Base-by-base conservation (phyloP, 2,329 filamentous ascomycete species). In the Helminthosporium solani region DNA sequence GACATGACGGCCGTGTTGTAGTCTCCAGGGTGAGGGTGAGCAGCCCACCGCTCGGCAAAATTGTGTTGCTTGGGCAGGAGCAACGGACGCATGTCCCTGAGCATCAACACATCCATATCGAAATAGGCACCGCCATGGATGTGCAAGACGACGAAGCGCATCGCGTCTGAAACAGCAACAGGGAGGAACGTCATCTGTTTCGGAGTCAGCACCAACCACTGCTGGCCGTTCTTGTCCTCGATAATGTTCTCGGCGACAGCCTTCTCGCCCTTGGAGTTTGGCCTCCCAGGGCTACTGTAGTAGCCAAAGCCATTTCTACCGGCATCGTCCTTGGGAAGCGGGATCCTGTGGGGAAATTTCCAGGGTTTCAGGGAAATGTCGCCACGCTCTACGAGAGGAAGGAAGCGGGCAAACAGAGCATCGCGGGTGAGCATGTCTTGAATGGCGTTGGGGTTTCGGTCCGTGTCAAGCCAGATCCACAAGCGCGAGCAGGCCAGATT, bases 1-100 rank as follows among this genome's bases (percentile, higher is more conserved):
- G 77, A 78, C 73, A 81, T 78, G 53, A 81, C 75, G 30, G 78
- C 78, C 0, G 78, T 81, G 62, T 81, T 81, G 67, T 80, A 81
- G 51, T 80, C 78, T 46, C 78, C 77, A 7, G 78, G 77, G 44
- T 73, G 73, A 3, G 73, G 66, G 44, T 80, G 77, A 5, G 75
- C 77, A 4, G 72, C 78, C 78, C 78, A 81, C 46, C 78, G 70
- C 60, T 81, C 78, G 8, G 78, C 78, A 55, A 80, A 81, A 3
- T 73, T 67, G 53, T 79, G 77, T 36, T 78, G 71, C 39, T 74
- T 70, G 16, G 73, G 75, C 34, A 80, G 61, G 4, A 80, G 64
- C 7, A 81, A 58, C 1, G 78, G 78, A n/a, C 78, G 74, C 71
- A 81, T 75, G 50, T 81, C 78, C 44, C 78, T 66, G 11, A 81